phyloP scores from a whole-genome alignment of 2,329 filamentous ascomycete genomes.

The Phaeophleospora eucalypticola region DNA sequence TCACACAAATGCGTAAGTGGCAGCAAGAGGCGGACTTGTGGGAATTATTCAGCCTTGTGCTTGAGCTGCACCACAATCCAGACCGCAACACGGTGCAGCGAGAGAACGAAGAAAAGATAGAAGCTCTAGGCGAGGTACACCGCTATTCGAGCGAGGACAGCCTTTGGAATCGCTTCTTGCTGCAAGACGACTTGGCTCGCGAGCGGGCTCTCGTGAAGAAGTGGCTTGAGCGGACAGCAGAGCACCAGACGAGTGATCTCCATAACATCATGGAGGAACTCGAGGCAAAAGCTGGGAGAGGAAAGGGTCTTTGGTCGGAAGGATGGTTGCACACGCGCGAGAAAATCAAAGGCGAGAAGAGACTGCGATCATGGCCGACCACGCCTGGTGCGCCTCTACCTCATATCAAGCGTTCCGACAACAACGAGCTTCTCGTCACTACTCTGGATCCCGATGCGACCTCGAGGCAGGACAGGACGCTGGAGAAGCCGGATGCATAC shows the following conservation, averaged over 20 bases:
- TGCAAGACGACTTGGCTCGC: conserved; percentile 66
- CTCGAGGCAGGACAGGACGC: conserved; percentile 69
- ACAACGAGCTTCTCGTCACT: conserved; percentile 66
- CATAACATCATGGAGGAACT: conserved; percentile 72
- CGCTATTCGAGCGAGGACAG: conserved; percentile 58
- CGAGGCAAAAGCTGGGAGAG: conserved; percentile 62
- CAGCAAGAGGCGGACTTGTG: conserved; percentile 86
- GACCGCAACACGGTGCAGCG: conserved; percentile 31
- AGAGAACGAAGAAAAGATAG: conserved; percentile 33
- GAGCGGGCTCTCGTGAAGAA: conserved; percentile 77
- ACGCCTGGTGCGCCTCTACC: conserved; percentile 51
- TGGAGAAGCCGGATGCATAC: conserved; percentile 79
- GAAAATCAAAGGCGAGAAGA: conserved; percentile 85
- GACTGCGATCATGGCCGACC: conserved; percentile 55
- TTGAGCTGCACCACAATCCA: conserved; percentile 60
- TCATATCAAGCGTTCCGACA: conserved; percentile 41
- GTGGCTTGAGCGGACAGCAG: conserved; percentile 79
- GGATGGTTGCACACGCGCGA: conserved; percentile 91
- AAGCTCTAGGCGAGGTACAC: conserved; percentile 31
- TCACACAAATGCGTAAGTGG: conserved; percentile 59
- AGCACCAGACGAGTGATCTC: conserved; percentile 63
- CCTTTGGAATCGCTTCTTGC: conserved; percentile 70
- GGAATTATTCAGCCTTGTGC: conserved; percentile 73
- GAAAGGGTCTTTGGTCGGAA: conserved; percentile 71
- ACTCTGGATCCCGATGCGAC: conserved; percentile 88